Evolutionary conservation across 1,284 basidiomycete species (phyloP), one percentile per base, ranked within the genome.

Genomic region (Tilletia setariae): DNA sequence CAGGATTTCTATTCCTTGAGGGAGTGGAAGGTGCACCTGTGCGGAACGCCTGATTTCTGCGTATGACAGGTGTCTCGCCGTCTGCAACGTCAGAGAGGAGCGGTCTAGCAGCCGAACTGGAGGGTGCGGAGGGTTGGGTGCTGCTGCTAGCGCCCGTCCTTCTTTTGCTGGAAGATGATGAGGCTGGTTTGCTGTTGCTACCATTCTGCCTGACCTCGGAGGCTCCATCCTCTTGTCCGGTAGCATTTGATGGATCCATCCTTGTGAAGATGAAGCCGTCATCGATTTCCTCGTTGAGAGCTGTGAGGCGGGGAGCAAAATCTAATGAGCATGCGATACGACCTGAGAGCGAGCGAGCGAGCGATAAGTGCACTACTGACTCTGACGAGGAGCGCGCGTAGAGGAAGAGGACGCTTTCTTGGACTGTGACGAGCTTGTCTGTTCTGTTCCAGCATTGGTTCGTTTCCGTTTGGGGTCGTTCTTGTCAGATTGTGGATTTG

Each of bases 61-160:
- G 62, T 46, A 61, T 61, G 56, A 61, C 28, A 2, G 56, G 56
- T 61, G 56, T 61, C 56, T 61, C 56, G 23, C 56, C 56, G 4
- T 61, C 56, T 11, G 28, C 56, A 16, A 32, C 56, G 28, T 61
- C 74, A 67, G 47, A 72, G 71, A 3, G 74, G 72, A 2, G 69
- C 69, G 25, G 70, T 65, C 64, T 72, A 73, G 66, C 70, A 6
- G 23, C 21, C 23, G 51, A 21, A 28, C 21, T 53, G 11, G 51
- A 53, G 21, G 51, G 6, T 25, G 51, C 28, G n/a, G 51, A 53
- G 6, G 23, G 23, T 21, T 21, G 13, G 4, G 51, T 23, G 15
- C 28, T 23, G n/a, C 28, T n/a, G 28, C 56, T 32, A 16, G 46
- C 19, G 19, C 46, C 46, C 7, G 46, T 16, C 46, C 19, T 19